Evolutionary conservation across 1,284 basidiomycete species (phyloP), one percentile per base, ranked within the genome.

Genomic region (Cutaneotrichosporon dermatis): DNA sequence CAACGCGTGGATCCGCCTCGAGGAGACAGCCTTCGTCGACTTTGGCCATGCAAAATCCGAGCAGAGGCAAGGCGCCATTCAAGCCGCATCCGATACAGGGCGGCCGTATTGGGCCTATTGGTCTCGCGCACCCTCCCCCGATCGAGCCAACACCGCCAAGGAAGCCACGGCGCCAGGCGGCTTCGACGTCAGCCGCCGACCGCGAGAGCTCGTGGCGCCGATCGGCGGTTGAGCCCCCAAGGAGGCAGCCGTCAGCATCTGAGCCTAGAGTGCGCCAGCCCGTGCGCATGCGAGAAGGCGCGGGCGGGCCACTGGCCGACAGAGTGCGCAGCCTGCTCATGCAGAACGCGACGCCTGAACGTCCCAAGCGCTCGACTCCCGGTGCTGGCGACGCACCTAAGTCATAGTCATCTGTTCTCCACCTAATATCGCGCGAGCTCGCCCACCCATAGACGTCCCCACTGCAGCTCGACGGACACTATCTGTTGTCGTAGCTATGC

Each of bases 31-130:
- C 46, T 6, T 49, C 46, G 11, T 33, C 15, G 25, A 49, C 34
- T 6, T 34, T 15, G 10, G 34, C 34, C 11, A 49, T 49, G 34
- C 46, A 49, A 33, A 49, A 13, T 33, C 46, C 46, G 4, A 45
- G 42, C 46, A 44, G 41, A 16, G 42, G 12, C 34, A 45, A 39
- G 53, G 35, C n/a, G 41, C 15, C 40, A 9, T 33, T 33, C 8
- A 66, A 66, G 51, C 66, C 69, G 6, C 72, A 74, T 58, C 70
- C 72, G 15, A 73, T 73, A 40, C 71, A 73, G 51, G 71, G 70
- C 4, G 69, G 70, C 5, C 55, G 70, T 7, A 57, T 66, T 54
- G 70, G 72, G 9, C 72, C 72, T 4, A 64, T 69, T 4, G 70
- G 70, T 5, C 66, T 72, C 12, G 72, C 72, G 39, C 61, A 67